These are phyloP conservation scores for Rhodamnia rubescens DNA, from an alignment of 345 rosid genomes.

Conservation along the genomic window DNA sequence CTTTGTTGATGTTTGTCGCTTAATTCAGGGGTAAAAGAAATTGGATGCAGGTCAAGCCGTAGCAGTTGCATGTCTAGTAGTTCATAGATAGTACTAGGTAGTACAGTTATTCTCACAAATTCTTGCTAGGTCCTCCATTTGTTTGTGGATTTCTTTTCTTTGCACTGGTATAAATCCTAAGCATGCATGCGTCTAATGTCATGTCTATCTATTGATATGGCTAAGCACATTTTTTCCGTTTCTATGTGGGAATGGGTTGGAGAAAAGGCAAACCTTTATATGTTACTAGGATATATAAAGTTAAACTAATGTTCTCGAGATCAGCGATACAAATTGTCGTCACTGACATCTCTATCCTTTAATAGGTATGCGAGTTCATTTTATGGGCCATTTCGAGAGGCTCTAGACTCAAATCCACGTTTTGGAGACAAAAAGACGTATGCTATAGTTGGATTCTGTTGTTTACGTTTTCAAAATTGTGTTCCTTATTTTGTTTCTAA, in stretches of 20 bases:
- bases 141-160: not conserved
- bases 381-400: conserved; percentile 95
- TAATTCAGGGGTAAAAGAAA: not conserved
- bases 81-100: not conserved
- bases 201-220: not conserved
- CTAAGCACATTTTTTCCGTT: not conserved
- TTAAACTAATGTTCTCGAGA: not conserved
- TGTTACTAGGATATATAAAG: not conserved
- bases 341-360: not conserved
- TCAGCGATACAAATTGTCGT: not conserved
- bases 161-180: not conserved
- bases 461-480: not conserved
- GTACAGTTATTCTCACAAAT: not conserved
- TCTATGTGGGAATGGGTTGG: not conserved
- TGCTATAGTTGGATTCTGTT: not conserved
- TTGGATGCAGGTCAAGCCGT: not conserved
- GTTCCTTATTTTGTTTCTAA: not conserved
- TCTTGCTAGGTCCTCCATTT: not conserved
- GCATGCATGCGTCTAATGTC: not conserved
- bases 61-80: not conserved
- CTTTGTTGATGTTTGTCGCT: not conserved
- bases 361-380: conserved; percentile 91
- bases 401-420: conserved; percentile 86
- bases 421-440: conserved; percentile 96
- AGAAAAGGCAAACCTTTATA: not conserved